Evolutionary conservation across 257 asterid genomes (phyloP).

Genomic region (Coffea eugenioides): DNA sequence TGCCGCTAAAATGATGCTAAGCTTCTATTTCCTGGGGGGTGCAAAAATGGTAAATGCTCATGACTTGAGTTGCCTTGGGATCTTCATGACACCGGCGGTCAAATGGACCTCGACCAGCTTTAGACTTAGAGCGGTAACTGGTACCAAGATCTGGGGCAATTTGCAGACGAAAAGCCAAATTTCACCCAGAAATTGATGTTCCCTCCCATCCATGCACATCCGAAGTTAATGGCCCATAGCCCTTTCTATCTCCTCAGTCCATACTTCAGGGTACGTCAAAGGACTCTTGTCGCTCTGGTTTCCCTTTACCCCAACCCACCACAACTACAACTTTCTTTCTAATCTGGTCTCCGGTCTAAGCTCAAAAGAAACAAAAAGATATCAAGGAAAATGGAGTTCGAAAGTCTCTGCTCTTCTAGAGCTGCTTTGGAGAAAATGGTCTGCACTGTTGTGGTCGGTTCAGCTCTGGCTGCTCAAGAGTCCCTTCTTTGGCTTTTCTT

Average conservation of each 20-base stretch:
- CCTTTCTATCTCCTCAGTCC: neutral
- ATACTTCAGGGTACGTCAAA: no score
- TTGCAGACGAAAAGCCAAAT: neutral
- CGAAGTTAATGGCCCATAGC: neutral
- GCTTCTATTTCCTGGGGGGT: no score
- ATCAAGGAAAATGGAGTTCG: slow-evolving; percentile 28
- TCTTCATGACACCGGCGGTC: no score
- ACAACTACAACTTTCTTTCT: neutral
- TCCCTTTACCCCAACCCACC: neutral
- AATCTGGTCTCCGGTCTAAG: neutral
- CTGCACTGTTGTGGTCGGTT: slow-evolving; percentile 27
- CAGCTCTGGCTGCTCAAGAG: slow-evolving; percentile 26
- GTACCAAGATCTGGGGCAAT: neutral
- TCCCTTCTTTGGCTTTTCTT: slow-evolving; percentile 35
- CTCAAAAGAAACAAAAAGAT: neutral
- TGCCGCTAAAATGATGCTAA: no score
- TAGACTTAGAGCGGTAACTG: no score
- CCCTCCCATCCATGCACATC: neutral
- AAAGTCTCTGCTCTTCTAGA: slow-evolving; percentile 24
- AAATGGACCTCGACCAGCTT: no score
- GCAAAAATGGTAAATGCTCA: no score
- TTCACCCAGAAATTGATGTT: slow-evolving; percentile 1
- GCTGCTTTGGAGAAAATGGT: slow-evolving; percentile 26
- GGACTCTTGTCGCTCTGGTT: neutral
- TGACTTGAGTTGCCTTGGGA: no score